These are phyloP conservation scores for Chaetomium sp. DNA, from an alignment of 2,329 filamentous ascomycete species.

Conservation along the genomic window DNA sequence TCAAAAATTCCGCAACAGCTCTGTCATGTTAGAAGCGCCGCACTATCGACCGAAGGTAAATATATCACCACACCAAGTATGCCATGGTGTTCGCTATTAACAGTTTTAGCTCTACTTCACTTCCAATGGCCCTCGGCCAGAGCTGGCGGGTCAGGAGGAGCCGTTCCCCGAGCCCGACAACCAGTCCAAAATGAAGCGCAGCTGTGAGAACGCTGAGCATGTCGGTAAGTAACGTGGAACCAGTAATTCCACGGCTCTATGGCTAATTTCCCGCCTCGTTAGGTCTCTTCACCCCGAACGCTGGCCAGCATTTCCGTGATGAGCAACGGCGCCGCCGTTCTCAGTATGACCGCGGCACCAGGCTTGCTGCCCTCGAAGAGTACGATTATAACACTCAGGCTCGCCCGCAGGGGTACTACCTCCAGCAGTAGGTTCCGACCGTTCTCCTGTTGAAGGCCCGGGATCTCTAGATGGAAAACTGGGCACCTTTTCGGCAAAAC, in stretches of 20 bases:
- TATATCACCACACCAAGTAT: neutral
- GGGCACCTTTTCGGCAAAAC: neutral
- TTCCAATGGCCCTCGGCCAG: conserved; percentile 40
- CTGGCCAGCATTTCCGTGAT: conserved; percentile 64
- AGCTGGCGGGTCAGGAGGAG: conserved; percentile 63
- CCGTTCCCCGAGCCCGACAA: conserved; percentile 76
- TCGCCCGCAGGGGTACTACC: conserved; percentile 29
- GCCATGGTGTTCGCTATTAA: conserved; percentile 19
- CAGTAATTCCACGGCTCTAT: neutral
- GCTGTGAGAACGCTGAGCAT: conserved; percentile 78
- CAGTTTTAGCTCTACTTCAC: conserved; percentile 45
- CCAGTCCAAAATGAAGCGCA: conserved; percentile 77
- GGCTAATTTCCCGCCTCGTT: neutral
- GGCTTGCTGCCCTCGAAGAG: conserved; percentile 61
- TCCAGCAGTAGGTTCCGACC: conserved; percentile 17
- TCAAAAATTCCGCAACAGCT: conserved; percentile 94
- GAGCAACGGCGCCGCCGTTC: conserved; percentile 71
- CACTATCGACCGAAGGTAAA: conserved; percentile 77
- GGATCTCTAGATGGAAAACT: too few relatives aligned
- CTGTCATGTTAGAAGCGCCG: conserved; percentile 81
- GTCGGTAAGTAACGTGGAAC: conserved; percentile 52
- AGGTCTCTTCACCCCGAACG: conserved; percentile 77
- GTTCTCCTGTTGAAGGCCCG: too few relatives aligned
- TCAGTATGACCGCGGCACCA: conserved; percentile 75
- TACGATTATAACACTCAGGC: conserved; percentile 42